phyloP scores from a whole-genome alignment of 2,329 filamentous ascomycete species.

The Neofusicoccum ribis region DNA sequence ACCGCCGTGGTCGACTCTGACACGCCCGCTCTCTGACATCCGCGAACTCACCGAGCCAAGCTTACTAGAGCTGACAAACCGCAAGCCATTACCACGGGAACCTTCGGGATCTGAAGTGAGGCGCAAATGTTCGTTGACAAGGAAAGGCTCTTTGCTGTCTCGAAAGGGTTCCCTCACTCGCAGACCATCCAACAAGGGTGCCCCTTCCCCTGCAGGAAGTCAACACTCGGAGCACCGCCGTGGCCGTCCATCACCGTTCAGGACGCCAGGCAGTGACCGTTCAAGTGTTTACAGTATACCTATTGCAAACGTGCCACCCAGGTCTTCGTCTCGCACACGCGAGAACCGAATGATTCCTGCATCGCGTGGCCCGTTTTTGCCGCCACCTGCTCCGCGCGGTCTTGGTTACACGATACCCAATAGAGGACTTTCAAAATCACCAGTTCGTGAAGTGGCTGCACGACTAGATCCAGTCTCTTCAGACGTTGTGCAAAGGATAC shows the following conservation, averaged over 20 bases:
- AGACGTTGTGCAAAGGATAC: conserved; percentile 43
- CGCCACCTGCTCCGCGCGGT: conserved; percentile 29
- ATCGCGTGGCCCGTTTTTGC: conserved; percentile 24
- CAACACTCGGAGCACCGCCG: conserved; percentile 23
- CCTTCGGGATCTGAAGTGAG: conserved; percentile 24
- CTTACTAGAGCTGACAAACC: conserved; percentile 40
- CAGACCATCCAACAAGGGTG: conserved; percentile 33
- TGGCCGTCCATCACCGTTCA: conserved; percentile 20
- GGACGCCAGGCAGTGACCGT: conserved; percentile 37
- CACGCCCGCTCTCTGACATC: conserved; percentile 51
- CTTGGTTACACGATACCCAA: conserved; percentile 43
- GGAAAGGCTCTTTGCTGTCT: conserved; percentile 32
- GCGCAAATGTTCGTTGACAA: conserved; percentile 33
- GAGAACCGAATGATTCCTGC: conserved; percentile 26
- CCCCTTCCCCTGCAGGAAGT: conserved; percentile 33
- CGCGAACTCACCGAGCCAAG: conserved; percentile 53
- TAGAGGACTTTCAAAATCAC: conserved; percentile 49
- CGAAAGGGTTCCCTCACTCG: conserved; percentile 18
- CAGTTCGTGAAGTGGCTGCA: conserved; percentile 46
- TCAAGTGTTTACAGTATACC: conserved; percentile 50
- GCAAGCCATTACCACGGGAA: conserved; percentile 25
- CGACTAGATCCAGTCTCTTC: conserved; percentile 45
- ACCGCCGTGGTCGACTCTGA: conserved; percentile 31
- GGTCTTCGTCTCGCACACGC: conserved; percentile 46
- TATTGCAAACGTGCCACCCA: conserved; percentile 44